Evolutionary conservation across 305 asterid genomes (phyloP).

Genomic region (Solanum chacoense): DNA sequence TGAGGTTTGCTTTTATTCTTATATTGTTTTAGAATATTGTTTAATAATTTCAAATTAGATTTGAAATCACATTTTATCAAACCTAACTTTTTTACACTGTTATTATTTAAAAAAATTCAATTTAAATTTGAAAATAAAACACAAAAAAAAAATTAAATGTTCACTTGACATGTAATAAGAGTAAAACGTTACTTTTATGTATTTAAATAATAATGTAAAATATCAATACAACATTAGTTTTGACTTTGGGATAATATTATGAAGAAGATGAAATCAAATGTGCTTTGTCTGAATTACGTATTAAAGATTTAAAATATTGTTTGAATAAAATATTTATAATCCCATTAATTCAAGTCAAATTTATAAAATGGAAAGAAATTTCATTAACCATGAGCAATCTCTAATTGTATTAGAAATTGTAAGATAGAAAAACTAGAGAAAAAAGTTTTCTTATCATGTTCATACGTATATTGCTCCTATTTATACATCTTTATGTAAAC

Average conservation of each 20-base stretch:
- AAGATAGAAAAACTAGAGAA: neutral
- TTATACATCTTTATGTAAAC: neutral
- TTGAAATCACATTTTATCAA: neutral
- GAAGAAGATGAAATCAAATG: neutral
- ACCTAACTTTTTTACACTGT: neutral
- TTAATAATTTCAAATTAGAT: neutral
- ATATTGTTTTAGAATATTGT: neutral
- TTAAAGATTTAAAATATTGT: neutral
- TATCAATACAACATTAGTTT: neutral
- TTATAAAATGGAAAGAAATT: too few species aligned
- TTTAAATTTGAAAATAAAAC: neutral
- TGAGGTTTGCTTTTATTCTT: neutral
- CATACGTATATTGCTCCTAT: neutral
- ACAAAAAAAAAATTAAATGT: neutral
- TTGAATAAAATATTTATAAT: too few species aligned
- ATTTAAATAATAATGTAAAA: neutral
- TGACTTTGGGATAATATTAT: neutral
- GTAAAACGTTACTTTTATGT: neutral
- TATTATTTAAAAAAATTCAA: too few species aligned
- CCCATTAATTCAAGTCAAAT: neutral
- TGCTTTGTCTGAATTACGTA: neutral
- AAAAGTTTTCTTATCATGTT: neutral
- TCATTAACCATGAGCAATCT: neutral
- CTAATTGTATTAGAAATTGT: neutral
- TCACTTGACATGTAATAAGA: neutral